Percentiles rank a stretch among this genome's conserved stretches.
Conservation (phyloP, 2,329 filamentous ascomycete species). For the Tolypocladium tundrense region DNA sequence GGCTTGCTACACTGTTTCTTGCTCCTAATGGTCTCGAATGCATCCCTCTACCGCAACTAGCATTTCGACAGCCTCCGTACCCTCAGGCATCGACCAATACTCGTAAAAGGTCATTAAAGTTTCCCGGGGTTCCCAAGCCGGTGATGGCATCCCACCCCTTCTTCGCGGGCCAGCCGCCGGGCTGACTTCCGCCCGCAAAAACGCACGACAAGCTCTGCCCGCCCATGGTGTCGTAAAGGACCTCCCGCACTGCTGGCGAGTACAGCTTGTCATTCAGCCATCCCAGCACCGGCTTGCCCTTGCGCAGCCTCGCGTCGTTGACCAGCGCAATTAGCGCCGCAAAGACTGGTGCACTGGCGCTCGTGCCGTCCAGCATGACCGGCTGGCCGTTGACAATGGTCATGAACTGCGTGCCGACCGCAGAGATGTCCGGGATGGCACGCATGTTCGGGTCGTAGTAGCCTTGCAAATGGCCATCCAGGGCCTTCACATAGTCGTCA, state of each 20-base stretch:
- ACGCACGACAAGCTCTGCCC: slow-evolving; percentile 31
- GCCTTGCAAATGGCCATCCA: slow-evolving; percentile 31
- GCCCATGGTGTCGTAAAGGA: slow-evolving; percentile 29
- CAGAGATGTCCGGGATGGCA: slow-evolving; percentile 40
- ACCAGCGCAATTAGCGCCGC: slow-evolving; percentile 43
- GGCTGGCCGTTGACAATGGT: slow-evolving; percentile 20
- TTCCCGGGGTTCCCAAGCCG: slow-evolving; percentile 35
- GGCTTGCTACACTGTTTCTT: neutral
- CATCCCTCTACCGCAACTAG: neutral
- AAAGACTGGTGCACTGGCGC: slow-evolving; percentile 43
- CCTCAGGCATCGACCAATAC: slow-evolving; percentile 17
- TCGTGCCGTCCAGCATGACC: slow-evolving; percentile 29
- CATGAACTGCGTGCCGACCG: slow-evolving; percentile 47
- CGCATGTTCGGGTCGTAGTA: slow-evolving; percentile 35
- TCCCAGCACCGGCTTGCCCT: slow-evolving; percentile 37
- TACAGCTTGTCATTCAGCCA: slow-evolving; percentile 44
- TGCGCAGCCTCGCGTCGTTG: slow-evolving; percentile 40
- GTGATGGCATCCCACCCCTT: slow-evolving; percentile 38
- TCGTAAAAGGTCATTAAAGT: slow-evolving; percentile 27
- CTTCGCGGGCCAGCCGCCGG: slow-evolving; percentile 32
- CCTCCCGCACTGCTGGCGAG: slow-evolving; percentile 20
- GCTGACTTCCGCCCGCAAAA: slow-evolving; percentile 19
- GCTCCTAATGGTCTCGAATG: neutral
- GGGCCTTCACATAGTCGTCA: slow-evolving; percentile 24
- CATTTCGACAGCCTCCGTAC: neutral